Evolutionary conservation across 352 stramenopile genomes (phyloP), one percentile per base, ranked within the genome.

Genomic region (Globisporangium orthogonon): DNA sequence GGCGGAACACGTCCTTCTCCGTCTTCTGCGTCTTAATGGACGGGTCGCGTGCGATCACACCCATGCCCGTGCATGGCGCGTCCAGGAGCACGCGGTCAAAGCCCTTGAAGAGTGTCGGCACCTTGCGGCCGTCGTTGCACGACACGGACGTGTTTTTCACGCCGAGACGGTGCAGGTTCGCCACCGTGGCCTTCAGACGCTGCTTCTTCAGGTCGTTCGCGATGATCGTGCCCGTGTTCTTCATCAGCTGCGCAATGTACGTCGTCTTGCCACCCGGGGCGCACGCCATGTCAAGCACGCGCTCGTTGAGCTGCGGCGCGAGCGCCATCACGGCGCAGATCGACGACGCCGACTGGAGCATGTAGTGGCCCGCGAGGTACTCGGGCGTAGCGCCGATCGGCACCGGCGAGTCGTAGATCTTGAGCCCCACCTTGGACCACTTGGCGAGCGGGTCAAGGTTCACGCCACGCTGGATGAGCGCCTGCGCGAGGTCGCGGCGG

Each of bases 281-380:
- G 40, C 95, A 95, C 40, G 89, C 96, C 95, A 99, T 98, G 74
- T 99, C 98, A 41, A 99, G 69, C 54, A 99, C 86, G 18, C 94
- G 84, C 81, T 99, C 97, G 56, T 94, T 89, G 60, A 98, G 93
- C 78, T 99, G 87, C 44, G 97, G 97, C 15, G 80, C 91, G 37
- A 99, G 76, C 17, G 98, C 96, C 81, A 99, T 97, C 11, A 99
- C 97, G 4, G 97, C 95, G 70, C 96, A 98, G 71, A 99, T 98
- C 0, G 96, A 99, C 31, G 97, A 98, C 6, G 98, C 97, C 60
- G 93, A 98, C 69, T 99, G 96, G 52, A 99, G 88, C 96, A 99
- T 99, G 82, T 99, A 99, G 76, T 99, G 96, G 14, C 98, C 98
- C 0, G 96, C 95, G 40, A 99, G 86, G 82, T 99, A 99, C 74